Evolutionary conservation across 805 yeast species (phyloP).

Genomic region (Saturnispora silvae): DNA sequence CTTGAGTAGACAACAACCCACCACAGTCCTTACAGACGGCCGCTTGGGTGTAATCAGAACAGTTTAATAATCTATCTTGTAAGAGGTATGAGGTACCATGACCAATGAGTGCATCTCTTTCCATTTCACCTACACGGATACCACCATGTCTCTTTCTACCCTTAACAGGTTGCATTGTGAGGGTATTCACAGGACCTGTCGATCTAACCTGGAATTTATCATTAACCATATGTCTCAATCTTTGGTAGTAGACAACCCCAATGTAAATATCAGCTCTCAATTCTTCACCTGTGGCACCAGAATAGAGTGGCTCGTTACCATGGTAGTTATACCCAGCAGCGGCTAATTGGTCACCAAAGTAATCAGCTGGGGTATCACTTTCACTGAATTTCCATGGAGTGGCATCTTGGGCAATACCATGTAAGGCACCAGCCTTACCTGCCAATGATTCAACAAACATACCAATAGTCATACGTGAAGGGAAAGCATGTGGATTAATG

Average conservation of each 20-base stretch:
- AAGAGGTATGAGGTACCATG: conserved; percentile 94
- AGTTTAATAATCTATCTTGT: conserved; percentile 90
- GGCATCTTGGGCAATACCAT: conserved; percentile 94
- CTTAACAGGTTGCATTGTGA: conserved; percentile 98
- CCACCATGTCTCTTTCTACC: conserved; percentile 99
- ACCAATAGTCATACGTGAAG: conserved; percentile 99
- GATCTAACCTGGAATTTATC: conserved; percentile 99
- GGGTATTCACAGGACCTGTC: conserved; percentile 93
- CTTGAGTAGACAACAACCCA: conserved; percentile 78
- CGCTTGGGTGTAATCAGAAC: conserved; percentile 91
- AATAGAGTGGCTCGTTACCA: conserved; percentile 98
- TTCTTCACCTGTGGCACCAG: conserved; percentile 98
- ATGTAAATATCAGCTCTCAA: conserved; percentile 90
- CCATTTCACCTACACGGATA: conserved; percentile 99
- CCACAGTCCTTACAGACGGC: conserved; percentile 90
- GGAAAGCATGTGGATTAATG: conserved; percentile 98
- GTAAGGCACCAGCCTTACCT: conserved; percentile 98
- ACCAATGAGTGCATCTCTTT: conserved; percentile 96
- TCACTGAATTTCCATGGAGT: conserved; percentile 95
- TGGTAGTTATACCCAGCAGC: conserved; percentile 92
- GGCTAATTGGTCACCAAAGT: conserved; percentile 85
- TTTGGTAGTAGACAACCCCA: conserved; percentile 95
- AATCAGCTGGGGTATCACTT: conserved; percentile 91
- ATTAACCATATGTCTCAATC: conserved; percentile 98
- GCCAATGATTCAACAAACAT: conserved; percentile 98